Evolutionary conservation across 164 flowering plant genomes (phyloP).

Genomic region (Dillenia turbinata): DNA sequence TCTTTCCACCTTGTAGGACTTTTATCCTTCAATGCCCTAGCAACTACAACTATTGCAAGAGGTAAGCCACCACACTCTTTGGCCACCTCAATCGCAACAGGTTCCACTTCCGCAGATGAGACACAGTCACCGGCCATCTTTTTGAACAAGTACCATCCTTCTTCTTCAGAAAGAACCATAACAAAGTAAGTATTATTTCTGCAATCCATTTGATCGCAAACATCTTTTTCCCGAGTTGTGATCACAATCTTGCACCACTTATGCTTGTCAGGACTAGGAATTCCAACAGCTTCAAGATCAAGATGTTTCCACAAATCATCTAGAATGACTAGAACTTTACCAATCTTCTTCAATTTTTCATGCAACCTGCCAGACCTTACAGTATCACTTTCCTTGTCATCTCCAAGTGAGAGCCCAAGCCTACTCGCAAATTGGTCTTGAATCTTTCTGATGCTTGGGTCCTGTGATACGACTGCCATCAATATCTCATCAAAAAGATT

Average conservation of each 20-base stretch:
- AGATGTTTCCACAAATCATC: conserved; percentile 12
- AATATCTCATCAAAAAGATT: too few relatives aligned
- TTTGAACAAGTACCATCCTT: conserved; percentile 1
- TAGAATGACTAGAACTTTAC: conserved; percentile 7
- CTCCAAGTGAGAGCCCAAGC: not conserved
- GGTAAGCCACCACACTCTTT: conserved; percentile 10
- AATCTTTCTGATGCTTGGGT: too few relatives aligned
- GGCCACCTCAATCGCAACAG: not conserved
- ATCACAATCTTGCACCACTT: conserved; percentile 5
- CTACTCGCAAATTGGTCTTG: too few relatives aligned
- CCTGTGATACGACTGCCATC: too few relatives aligned
- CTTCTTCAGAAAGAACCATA: not conserved
- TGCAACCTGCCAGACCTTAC: not conserved
- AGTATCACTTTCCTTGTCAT: not conserved
- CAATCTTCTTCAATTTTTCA: not conserved
- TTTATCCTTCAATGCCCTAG: not conserved
- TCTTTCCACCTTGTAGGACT: not conserved
- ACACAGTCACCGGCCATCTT: not conserved
- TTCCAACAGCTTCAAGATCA: conserved; percentile 5
- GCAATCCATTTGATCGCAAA: conserved; percentile 1
- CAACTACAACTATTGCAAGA: not conserved
- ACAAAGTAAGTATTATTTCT: not conserved
- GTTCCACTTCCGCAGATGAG: not conserved
- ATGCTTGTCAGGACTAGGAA: not conserved
- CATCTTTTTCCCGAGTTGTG: not conserved